Evolutionary conservation across 2,329 filamentous ascomycete genomes (phyloP).

Genomic region (Blumeria graminis): DNA sequence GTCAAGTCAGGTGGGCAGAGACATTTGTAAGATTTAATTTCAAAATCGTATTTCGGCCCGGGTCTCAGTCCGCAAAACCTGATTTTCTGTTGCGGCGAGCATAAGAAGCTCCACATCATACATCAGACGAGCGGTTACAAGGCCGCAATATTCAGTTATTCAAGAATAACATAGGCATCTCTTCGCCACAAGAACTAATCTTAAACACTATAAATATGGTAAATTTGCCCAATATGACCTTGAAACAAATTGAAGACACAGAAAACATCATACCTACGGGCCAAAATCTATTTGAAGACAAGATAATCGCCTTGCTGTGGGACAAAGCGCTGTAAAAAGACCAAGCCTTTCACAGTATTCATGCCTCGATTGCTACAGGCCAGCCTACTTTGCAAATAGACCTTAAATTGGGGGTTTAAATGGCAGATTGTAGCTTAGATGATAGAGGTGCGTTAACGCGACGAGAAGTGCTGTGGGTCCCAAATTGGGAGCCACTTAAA

Average conservation of each 20-base stretch:
- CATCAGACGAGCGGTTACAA: neutral
- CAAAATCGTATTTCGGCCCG: neutral
- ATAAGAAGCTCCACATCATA: neutral
- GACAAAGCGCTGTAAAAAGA: neutral
- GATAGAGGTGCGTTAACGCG: slow-evolving; percentile 1
- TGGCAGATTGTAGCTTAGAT: slow-evolving; percentile 1
- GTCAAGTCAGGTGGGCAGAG: neutral
- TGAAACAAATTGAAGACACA: neutral
- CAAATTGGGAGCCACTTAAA: neutral
- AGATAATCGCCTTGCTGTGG: neutral
- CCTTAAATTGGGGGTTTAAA: slow-evolving; percentile 1
- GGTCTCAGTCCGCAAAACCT: neutral
- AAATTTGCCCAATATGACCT: neutral
- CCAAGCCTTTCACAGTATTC: slow-evolving; percentile 1
- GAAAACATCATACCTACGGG: neutral
- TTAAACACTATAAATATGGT: slow-evolving; percentile 1
- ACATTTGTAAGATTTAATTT: neutral
- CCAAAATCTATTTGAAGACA: neutral
- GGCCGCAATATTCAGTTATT: neutral
- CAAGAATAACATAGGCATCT: neutral
- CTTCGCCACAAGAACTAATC: neutral
- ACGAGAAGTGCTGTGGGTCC: neutral
- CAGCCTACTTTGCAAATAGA: neutral
- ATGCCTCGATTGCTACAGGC: neutral
- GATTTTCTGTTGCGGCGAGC: neutral